Base-by-base conservation (phyloP, 2,329 filamentous ascomycete species). In the Lachnellula suecica region DNA sequence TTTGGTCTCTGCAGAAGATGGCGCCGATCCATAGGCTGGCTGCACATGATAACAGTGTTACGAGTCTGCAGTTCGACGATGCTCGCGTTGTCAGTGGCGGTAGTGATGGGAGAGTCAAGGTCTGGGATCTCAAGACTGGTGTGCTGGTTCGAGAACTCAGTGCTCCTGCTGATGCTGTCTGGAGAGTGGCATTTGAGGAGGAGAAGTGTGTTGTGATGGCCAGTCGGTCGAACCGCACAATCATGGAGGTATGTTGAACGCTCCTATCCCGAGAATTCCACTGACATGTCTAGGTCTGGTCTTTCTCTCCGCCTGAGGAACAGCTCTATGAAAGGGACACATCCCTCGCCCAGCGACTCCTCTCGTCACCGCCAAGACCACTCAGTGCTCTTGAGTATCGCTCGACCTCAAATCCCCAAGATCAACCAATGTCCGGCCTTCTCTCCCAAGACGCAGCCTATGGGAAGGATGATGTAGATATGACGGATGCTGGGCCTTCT, bases 181-280 rank as follows among this genome's bases (percentile, higher is more conserved):
- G 94, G 94, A 83, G 94, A 54, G 93, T 99, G 29, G 94, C 95
- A 0, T 99, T 99, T 69, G 94, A 99, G 68, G 93, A 96, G 60
- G 94, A 99, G 72, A 97, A 97, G 71, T 96, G 93, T 53, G 93
- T 99, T 25, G 93, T 96, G 27, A 89, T 99, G 79, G 94, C 94
- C 8, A 87, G 91, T 63, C 82, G 93, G 54, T 84, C 84, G 47
- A 87, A 85, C 51, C 85, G 92, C 57, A 97, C 95, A 0, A 88
- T 97, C 57, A 99, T 99, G 94, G 94, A 99, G 85, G 93, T 95
- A 74, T 75, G 85, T 70, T 44, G 27, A 27, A 34, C 34, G 13
- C n/a, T 27, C 13, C 46, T 15, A n/a, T 38, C 1, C 15, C 5
- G 41, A 15, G 17, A 27, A 51, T 35, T 56, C 70, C 73, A 69